Evolutionary conservation across 345 rosid genomes (phyloP), one percentile per base, ranked within the genome.

Genomic region (Lepidium sativum): DNA sequence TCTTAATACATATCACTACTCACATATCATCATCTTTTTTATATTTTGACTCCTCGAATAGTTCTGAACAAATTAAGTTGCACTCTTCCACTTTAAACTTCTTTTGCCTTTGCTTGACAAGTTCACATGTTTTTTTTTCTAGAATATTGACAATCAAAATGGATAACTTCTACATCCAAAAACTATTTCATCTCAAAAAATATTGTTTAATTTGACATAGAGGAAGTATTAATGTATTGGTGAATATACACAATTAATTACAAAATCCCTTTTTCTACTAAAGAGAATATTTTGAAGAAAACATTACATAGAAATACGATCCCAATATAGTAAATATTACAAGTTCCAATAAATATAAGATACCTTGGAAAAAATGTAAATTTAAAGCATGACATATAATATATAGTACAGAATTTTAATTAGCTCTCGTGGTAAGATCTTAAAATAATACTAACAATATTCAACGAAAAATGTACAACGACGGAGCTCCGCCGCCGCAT

Each of bases 211-310:
- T 25, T 25, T 25, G 6, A 25, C 6, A 23, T 3, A 25, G 29
- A 4, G 6, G 5, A 25, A 25, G 29, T 25, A 25, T 0, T 25
- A 4, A 25, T 25, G 29, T 25, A 25, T 25, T 25, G 6, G 29
- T 25, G 29, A 25, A 23, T 2, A 25, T 25, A 4, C 29, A 60
- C 17, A 44, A 63, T 9, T 40, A 23, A 37, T 21, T 39, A 64
- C 54, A 56, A 49, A 15, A 33, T 2, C 8, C 1, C 0, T 23
- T 58, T 21, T 37, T 66, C 34, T 67, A 72, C 45, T 17, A 52
- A 52, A 67, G 54, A 65, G 70, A 65, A 71, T 57, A 71, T 71
- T 64, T 73, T 20, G 63, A 73, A 66, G 57, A 42, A 66, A 66
- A 73, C 72, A 73, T 52, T 53, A 53, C 77, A 73, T 73, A 44